phyloP scores from a whole-genome alignment of 169 alveolate genomes.

The Plasmodium coatneyi region DNA sequence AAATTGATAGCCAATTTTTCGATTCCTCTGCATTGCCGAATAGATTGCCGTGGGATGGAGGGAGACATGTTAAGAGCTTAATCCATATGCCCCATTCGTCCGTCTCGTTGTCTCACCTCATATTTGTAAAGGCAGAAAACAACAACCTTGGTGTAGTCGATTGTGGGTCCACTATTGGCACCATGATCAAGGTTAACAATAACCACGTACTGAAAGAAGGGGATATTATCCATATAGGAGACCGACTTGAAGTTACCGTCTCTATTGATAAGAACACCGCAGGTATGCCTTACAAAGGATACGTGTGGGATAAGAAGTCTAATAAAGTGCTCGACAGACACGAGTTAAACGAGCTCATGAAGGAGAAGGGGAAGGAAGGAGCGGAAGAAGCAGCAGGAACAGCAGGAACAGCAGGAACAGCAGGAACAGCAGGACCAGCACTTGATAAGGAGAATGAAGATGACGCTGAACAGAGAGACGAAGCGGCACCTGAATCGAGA shows the following conservation, averaged over 20 bases:
- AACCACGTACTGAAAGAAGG: conserved; percentile 81
- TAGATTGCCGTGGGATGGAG: conserved; percentile 93
- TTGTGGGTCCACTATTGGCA: conserved; percentile 93
- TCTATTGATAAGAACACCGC: conserved; percentile 64
- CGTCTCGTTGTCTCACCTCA: conserved; percentile 90
- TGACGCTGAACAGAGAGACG: conserved; percentile 6
- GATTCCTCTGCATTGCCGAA: conserved; percentile 79
- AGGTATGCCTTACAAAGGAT: conserved; percentile 79
- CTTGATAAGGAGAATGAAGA: neutral
- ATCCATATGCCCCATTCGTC: conserved; percentile 92
- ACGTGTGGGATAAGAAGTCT: conserved; percentile 81
- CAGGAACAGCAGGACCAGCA: neutral
- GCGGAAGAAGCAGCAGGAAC: neutral
- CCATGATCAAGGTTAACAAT: conserved; percentile 88
- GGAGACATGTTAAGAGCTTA: conserved; percentile 90
- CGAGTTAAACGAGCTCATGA: conserved; percentile 49
- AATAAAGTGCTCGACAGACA: conserved; percentile 73
- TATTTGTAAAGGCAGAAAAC: conserved; percentile 83
- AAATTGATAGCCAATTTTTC: conserved; percentile 83
- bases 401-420: neutral
- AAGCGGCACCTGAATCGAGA: neutral
- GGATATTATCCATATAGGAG: conserved; percentile 89
- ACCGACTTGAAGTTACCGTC: conserved; percentile 86
- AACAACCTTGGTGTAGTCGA: conserved; percentile 84
- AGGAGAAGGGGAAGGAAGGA: conserved; percentile 5